These are phyloP conservation scores for Parietichytrium sp. DNA, from an alignment of 108 stramenopile genomes.

Conservation along the genomic window DNA sequence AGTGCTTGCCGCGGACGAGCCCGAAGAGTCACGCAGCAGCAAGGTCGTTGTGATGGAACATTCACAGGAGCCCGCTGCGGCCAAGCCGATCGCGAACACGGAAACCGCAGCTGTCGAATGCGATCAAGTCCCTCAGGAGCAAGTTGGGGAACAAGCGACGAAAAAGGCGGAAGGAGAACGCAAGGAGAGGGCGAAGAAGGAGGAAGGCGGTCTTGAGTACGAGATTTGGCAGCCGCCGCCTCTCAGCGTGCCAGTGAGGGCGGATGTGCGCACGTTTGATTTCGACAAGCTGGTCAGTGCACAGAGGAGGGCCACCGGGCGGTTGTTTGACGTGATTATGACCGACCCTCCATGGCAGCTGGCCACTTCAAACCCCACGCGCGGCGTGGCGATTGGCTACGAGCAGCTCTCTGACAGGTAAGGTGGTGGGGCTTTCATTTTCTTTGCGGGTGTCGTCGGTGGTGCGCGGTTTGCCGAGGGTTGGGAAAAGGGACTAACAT, in stretches of 20 bases:
- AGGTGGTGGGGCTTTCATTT: background rate
- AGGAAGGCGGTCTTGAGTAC: no score
- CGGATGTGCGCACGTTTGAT: constrained; percentile 27
- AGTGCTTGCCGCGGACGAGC: no score
- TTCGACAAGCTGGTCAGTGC: background rate
- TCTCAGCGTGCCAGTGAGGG: background rate
- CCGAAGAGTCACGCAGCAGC: no score
- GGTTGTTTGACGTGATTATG: constrained; percentile 26
- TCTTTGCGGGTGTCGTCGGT: no score
- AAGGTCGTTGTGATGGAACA: no score
- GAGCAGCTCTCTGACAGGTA: constrained; percentile 36
- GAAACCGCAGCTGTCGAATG: no score
- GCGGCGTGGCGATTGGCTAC: constrained; percentile 32
- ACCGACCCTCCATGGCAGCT: constrained; percentile 33
- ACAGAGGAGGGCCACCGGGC: constrained; percentile 2
- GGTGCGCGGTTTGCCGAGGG: background rate
- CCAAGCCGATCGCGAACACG: no score
- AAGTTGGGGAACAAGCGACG: no score
- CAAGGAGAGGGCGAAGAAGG: no score
- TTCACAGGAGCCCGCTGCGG: no score
- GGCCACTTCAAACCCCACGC: constrained; percentile 20
- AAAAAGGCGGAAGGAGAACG: no score
- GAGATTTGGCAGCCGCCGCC: constrained; percentile 20
- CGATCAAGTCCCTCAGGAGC: no score
- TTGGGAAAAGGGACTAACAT: background rate